Evolutionary conservation across 1,284 basidiomycete genomes (phyloP).

Genomic region (Blastosporella zonata): DNA sequence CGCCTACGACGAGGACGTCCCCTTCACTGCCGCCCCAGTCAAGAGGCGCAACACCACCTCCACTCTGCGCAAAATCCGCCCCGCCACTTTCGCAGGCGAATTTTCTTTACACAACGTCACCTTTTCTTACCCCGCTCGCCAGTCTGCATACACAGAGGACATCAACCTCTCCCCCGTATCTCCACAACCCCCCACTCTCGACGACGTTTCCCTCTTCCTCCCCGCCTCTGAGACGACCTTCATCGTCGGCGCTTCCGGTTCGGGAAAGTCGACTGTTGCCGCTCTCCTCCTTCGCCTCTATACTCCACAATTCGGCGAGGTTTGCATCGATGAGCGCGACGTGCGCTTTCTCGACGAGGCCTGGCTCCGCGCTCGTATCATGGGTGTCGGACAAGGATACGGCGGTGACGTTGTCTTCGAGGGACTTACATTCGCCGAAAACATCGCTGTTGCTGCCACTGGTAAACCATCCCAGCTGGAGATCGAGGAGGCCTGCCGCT

Average conservation of each 20-base stretch:
- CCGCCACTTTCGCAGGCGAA: slow-evolving; percentile 67
- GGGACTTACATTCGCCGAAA: slow-evolving; percentile 78
- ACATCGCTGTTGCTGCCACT: slow-evolving; percentile 79
- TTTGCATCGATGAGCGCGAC: slow-evolving; percentile 84
- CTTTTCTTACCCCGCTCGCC: slow-evolving; percentile 87
- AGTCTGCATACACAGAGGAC: slow-evolving; percentile 1
- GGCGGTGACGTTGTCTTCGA: slow-evolving; percentile 70
- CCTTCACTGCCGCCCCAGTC: slow-evolving; percentile 17
- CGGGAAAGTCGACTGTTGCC: slow-evolving; percentile 91
- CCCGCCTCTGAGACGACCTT: slow-evolving; percentile 88
- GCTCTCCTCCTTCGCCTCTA: slow-evolving; percentile 84
- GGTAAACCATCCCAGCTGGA: slow-evolving; percentile 40
- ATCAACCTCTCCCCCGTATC: not conserved
- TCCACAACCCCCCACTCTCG: slow-evolving; percentile 55
- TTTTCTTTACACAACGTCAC: slow-evolving; percentile 74
- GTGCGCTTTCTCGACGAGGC: slow-evolving; percentile 71
- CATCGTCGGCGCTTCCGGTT: slow-evolving; percentile 89
- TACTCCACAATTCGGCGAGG: slow-evolving; percentile 52
- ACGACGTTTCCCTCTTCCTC: slow-evolving; percentile 70
- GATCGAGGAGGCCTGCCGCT: slow-evolving; percentile 74
- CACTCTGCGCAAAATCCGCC: slow-evolving; percentile 57
- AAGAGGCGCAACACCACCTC: slow-evolving; percentile 17
- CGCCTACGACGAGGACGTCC: slow-evolving; percentile 4
- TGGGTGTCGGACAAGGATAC: slow-evolving; percentile 75
- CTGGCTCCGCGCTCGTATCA: slow-evolving; percentile 74